These are phyloP conservation scores for Tripidium arundinaceum DNA, from an alignment of 202 grass and related monocot genomes.

Conservation along the genomic window DNA sequence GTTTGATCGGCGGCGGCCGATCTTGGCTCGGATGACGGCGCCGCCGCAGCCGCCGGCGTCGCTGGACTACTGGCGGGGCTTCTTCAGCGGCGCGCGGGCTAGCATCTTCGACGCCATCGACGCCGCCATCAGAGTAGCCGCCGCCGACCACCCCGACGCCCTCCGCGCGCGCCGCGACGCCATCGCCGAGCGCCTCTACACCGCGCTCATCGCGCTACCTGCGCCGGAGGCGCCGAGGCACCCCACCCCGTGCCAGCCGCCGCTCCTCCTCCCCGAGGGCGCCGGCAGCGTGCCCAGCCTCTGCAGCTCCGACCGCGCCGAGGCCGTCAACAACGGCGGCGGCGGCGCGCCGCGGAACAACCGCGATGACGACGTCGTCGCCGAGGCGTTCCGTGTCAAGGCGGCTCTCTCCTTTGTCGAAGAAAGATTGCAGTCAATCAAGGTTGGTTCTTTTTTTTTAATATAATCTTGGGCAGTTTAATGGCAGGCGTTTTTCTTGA, in stretches of 20 bases:
- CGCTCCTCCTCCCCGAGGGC: conserved; percentile 6
- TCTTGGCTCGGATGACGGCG: conserved; percentile 33
- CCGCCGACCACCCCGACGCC: conserved; percentile 36
- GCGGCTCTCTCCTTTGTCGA: conserved; percentile 39
- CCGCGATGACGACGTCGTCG: conserved; percentile 30
- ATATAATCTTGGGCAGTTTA: neutral
- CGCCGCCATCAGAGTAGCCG: conserved; percentile 45
- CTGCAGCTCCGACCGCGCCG: conserved; percentile 55
- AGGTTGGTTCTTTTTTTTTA: neutral
- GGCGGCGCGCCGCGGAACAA: neutral
- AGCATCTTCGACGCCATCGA: conserved; percentile 52
- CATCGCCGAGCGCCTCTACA: conserved; percentile 57
- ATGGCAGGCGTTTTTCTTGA: neutral
- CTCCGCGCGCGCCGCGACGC: conserved; percentile 40
- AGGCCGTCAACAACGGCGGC: conserved; percentile 50
- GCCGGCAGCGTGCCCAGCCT: conserved; percentile 37
- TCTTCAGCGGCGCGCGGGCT: conserved; percentile 41
- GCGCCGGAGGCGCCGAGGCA: neutral
- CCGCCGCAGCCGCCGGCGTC: conserved; percentile 23
- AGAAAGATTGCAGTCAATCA: neutral
- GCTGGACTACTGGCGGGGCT: conserved; percentile 48
- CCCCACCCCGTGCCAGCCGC: neutral
- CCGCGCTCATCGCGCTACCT: conserved; percentile 19
- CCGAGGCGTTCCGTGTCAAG: conserved; percentile 65
- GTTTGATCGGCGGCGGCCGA: conserved; percentile 10